A percentile compares a stretch with the other conserved stretches of the same genome.
Evolutionary conservation across 371 early-diverging fungal genomes (phyloP).

Genomic region (Mucor velutinosus): DNA sequence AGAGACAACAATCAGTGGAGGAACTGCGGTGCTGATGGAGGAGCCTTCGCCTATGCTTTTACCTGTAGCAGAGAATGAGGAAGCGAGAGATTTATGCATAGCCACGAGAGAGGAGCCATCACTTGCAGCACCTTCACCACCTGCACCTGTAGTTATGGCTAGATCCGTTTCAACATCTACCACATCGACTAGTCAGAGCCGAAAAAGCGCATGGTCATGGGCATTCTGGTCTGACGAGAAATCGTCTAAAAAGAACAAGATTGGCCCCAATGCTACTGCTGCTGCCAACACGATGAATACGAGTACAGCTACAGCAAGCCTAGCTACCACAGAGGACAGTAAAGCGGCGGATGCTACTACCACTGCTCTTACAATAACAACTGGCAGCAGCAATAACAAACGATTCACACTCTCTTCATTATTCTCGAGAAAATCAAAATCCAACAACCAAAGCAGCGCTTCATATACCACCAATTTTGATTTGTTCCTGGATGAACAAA

Average conservation of each 20-base stretch:
- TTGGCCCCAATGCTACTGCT: constrained; percentile 5
- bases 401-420: constrained; percentile 31
- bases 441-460: neutral
- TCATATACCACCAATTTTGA: neutral
- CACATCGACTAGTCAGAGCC: neutral
- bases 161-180: constrained; percentile 13
- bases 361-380: neutral
- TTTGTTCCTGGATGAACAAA: neutral
- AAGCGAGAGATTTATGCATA: constrained; percentile 16
- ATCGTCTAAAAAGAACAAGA: constrained; percentile 28
- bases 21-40: neutral
- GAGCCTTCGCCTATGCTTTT: constrained; percentile 3
- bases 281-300: neutral
- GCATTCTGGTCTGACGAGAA: constrained; percentile 39
- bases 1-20: neutral
- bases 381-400: neutral
- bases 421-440: constrained; percentile 27
- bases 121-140: neutral
- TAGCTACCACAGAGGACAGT: neutral
- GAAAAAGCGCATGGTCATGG: constrained; percentile 46
- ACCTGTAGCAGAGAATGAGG: constrained; percentile 6
- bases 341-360: constrained; percentile 10
- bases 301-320: neutral
- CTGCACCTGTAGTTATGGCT: neutral
- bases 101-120: neutral